phyloP scores from a whole-genome alignment of 495 filamentous ascomycete genomes.

The Glonium stellatum region DNA sequence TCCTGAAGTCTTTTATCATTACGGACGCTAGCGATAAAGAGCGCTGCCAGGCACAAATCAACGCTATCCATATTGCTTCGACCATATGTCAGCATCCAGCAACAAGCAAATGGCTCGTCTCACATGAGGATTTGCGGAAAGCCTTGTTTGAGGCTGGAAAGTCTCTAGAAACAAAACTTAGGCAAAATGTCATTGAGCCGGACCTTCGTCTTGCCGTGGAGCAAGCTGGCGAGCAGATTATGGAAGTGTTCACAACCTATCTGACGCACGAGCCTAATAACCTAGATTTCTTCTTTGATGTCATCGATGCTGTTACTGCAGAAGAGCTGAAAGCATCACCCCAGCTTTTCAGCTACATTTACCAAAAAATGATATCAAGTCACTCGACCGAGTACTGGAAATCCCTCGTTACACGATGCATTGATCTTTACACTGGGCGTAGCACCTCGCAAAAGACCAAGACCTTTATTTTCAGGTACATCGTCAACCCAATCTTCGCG shows the following conservation, averaged over 20 bases:
- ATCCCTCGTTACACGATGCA: slow-evolving; percentile 71
- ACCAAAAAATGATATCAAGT: slow-evolving; percentile 71
- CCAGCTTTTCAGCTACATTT: slow-evolving; percentile 73
- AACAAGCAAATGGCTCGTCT: slow-evolving; percentile 66
- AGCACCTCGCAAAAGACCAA: slow-evolving; percentile 78
- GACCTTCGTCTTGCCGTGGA: slow-evolving; percentile 76
- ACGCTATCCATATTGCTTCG: slow-evolving; percentile 76
- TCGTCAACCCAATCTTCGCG: slow-evolving; percentile 94
- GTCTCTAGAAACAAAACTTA: slow-evolving; percentile 64
- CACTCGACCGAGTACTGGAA: slow-evolving; percentile 86
- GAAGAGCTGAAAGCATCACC: slow-evolving; percentile 75
- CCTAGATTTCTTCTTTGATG: slow-evolving; percentile 77
- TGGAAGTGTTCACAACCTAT: slow-evolving; percentile 76
- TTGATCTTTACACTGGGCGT: slow-evolving; percentile 78
- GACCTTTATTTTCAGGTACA: slow-evolving; percentile 81
- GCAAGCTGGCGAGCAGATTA: slow-evolving; percentile 81
- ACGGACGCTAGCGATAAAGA: slow-evolving; percentile 57
- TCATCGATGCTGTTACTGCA: slow-evolving; percentile 76
- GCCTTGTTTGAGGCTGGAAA: slow-evolving; percentile 63
- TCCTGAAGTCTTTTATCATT: slow-evolving; percentile 59
- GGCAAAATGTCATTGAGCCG: slow-evolving; percentile 58
- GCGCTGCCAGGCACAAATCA: slow-evolving; percentile 66
- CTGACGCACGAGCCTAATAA: slow-evolving; percentile 68
- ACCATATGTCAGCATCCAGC: slow-evolving; percentile 58
- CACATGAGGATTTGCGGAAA: slow-evolving; percentile 63